These are phyloP conservation scores for Oldenlandia corymbosa DNA, from an alignment of 257 asterid species.

Conservation along the genomic window DNA sequence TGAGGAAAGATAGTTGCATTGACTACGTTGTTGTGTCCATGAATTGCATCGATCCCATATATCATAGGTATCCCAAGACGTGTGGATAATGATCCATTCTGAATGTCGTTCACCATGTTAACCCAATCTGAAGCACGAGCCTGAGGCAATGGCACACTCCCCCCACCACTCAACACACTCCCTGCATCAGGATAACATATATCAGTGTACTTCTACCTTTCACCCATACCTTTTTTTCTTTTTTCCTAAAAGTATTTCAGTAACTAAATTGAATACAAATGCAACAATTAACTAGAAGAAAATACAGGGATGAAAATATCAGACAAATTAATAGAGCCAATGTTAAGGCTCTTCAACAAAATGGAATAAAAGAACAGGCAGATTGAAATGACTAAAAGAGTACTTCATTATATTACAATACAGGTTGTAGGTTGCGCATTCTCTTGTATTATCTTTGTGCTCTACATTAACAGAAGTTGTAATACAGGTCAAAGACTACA, in stretches of 20 bases:
- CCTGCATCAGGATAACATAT: constrained; percentile 36
- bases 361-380: background rate
- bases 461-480: background rate
- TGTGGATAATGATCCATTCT: constrained; percentile 66
- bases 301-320: background rate
- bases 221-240: background rate
- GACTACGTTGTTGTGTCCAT: constrained; percentile 72
- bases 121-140: constrained; percentile 79
- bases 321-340: background rate
- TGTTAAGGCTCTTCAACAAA: background rate
- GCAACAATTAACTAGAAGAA: background rate
- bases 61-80: constrained; percentile 88
- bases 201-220: background rate
- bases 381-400: background rate
- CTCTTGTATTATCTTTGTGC: background rate
- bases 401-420: background rate
- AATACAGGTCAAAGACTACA: background rate
- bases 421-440: background rate
- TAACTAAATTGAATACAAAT: background rate
- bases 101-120: constrained; percentile 67
- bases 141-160: constrained; percentile 67
- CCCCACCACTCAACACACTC: constrained; percentile 83
- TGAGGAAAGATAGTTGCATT: constrained; percentile 92
- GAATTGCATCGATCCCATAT: constrained; percentile 85
- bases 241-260: background rate